Base-by-base conservation (phyloP, 2,329 filamentous ascomycete species). In the Cytospora mali region DNA sequence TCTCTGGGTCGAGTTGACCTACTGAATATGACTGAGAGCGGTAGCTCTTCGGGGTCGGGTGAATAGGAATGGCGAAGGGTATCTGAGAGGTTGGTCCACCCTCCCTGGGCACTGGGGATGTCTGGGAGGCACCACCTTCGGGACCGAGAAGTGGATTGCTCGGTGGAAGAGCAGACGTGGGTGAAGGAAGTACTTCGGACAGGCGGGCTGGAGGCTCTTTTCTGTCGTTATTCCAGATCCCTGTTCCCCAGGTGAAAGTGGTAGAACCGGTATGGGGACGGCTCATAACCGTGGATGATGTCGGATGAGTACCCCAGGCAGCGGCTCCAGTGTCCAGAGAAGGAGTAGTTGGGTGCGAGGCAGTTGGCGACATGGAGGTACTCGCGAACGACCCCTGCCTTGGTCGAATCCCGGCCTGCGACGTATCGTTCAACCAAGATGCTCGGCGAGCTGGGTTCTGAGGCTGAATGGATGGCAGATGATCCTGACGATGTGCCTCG, bases 21-120 rank as follows among this genome's bases (percentile, higher is more conserved):
- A 96, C 94, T 0, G 94, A 98, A 75, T 98, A 98, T 5, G 95
- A 98, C 75, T 97, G 92, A 6, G 95, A 99, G 50, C 95, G 88
- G 70, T 96, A 95, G 1, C 92, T 93, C 75, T 98, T 98, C 1
- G 91, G 91, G 0, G 92, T 95, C 0, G 94, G 93, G 66, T 96
- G 91, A 23, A 96, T 81, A 4, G 93, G 93, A 68, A 96, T 96
- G 7, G 91, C 84, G 71, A 96, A 96, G 1, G 92, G 91, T 59
- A 96, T 90, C 66, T 94, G 87, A 68, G 81, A 75, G 66, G 84
- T 88, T 49, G 79, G 79, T 35, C 75, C 82, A 69, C 74, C 82
- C 68, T 84, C 84, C 71, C 80, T 81, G 53, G 79, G 80, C 61
- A 75, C 79, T 53, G 80, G 80, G 39, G 84, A 82, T 0, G 80